Conservation (phyloP, 202 grass and related monocot genomes). For the Elaeis oleifera region DNA sequence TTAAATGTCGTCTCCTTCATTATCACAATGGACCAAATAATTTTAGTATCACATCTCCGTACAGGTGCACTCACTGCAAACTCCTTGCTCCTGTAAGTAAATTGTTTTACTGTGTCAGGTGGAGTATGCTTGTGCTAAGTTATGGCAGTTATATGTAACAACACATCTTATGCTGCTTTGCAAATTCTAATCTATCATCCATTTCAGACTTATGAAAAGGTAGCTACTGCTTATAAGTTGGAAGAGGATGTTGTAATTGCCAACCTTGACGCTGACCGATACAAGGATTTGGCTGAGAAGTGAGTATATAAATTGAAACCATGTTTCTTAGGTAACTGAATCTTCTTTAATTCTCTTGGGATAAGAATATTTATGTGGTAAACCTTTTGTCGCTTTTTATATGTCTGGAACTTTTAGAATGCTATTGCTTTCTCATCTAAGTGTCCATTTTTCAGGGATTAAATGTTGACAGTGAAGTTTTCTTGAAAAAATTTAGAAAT, state of each 20-base stretch:
- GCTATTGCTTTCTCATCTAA: no score
- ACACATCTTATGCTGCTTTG: conserved; percentile 5
- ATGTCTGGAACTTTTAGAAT: no score
- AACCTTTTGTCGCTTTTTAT: no score
- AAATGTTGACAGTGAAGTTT: no score
- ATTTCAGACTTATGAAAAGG: conserved; percentile 74
- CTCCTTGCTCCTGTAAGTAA: conserved; percentile 85
- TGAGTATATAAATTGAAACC: conserved; percentile 21
- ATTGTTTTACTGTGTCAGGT: background rate
- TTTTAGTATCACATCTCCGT: conserved; percentile 16
- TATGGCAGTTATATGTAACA: background rate
- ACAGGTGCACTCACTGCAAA: conserved; percentile 95
- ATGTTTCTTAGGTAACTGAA: background rate
- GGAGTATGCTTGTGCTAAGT: background rate
- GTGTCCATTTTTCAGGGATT: no score
- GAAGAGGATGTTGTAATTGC: conserved; percentile 72
- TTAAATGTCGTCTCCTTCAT: conserved; percentile 1
- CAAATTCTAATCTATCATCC: conserved; percentile 19
- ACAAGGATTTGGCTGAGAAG: conserved; percentile 74
- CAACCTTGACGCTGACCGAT: conserved; percentile 81
- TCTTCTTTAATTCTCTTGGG: background rate
- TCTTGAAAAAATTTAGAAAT: no score
- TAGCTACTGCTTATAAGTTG: conserved; percentile 60
- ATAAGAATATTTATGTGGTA: no score
- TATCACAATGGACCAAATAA: background rate